Evolutionary conservation across 2,329 filamentous ascomycete genomes (phyloP).

Genomic region (Monilinia vaccinii-corymbosi): DNA sequence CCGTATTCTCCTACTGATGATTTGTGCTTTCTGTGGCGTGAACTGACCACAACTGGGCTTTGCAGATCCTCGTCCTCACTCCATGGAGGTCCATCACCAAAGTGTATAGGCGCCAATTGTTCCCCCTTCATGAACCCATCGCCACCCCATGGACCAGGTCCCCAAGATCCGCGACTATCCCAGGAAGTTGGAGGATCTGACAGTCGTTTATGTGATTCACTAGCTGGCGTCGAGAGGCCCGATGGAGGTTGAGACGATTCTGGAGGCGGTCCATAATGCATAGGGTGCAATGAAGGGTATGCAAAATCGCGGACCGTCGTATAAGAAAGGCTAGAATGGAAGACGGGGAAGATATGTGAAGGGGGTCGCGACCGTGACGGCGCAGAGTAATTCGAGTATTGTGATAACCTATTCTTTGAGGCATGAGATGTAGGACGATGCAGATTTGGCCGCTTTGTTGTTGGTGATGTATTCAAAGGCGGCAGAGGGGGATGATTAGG

Average conservation of each 20-base stretch:
- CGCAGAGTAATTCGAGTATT: constrained; percentile 65
- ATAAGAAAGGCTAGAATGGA: constrained; percentile 78
- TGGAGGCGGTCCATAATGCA: constrained; percentile 89
- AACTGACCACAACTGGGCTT: constrained; percentile 76
- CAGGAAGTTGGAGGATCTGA: constrained; percentile 72
- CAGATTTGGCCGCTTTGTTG: constrained; percentile 45
- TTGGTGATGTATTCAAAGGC: constrained; percentile 48
- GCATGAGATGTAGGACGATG: constrained; percentile 66
- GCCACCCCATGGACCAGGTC: constrained; percentile 32
- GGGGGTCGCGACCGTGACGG: constrained; percentile 65
- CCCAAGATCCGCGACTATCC: constrained; percentile 59
- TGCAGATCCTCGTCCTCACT: constrained; percentile 94
- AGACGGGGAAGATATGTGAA: constrained; percentile 74
- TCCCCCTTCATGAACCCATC: constrained; percentile 49
- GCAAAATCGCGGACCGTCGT: constrained; percentile 94
- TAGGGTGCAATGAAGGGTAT: constrained; percentile 70
- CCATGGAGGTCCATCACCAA: constrained; percentile 83
- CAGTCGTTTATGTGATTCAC: constrained; percentile 64
- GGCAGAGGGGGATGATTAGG: constrained; percentile 45
- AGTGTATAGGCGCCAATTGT: constrained; percentile 73
- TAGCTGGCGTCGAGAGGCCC: constrained; percentile 74
- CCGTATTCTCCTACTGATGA: constrained; percentile 46
- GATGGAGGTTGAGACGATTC: constrained; percentile 63
- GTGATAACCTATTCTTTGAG: constrained; percentile 72
- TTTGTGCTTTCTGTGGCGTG: constrained; percentile 79